Evolutionary conservation across 495 filamentous ascomycete species (phyloP), one percentile per base, ranked within the genome.

Genomic region (Recurvomyces mirabilis): DNA sequence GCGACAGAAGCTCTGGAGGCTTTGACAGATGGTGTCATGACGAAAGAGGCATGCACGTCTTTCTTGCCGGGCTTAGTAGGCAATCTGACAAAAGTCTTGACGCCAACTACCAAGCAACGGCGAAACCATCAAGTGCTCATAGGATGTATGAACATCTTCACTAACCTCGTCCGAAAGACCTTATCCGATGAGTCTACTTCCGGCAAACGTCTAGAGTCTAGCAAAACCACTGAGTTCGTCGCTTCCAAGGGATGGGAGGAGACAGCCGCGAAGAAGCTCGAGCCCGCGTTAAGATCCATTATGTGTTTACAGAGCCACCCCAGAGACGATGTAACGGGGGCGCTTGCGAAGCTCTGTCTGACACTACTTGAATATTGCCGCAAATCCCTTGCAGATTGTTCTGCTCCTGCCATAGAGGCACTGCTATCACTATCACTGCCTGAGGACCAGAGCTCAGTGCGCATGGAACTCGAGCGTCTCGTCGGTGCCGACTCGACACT

Each of bases 1-100:
- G 84, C 84, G 5, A 63, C 84, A 4, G 56, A 63, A 11, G 74
- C 84, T 17, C 60, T 93, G n/a, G 56, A 77, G 11, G 68, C 69
- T 5, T 65, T 93, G 23, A 72, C 78, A 46, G 48, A 56, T 12
- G 72, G 74, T 17, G 70, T 93, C 14, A 72, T 65, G 44, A 82
- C 91, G 57, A 70, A 71, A 36, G 69, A 83, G 9, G 74, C 84
- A 3, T 68, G 93, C 36, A 81, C 82, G 3, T 84, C 73, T 37
- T 87, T 96, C 51, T 74, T 95, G 53, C 91, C 91, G 6, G 84
- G 93, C 6, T 86, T 87, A 3, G 78, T 94, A 1, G 94, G 89
- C 6, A 72, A 78, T 5, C 58, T 99, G 35, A 81, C 79, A 10
- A 87, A 79, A 60, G 66, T 82, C 13, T 62, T 96, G 24, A 79